Conservation (phyloP, 306 rosid genomes). For the Ceratonia siliqua region DNA sequence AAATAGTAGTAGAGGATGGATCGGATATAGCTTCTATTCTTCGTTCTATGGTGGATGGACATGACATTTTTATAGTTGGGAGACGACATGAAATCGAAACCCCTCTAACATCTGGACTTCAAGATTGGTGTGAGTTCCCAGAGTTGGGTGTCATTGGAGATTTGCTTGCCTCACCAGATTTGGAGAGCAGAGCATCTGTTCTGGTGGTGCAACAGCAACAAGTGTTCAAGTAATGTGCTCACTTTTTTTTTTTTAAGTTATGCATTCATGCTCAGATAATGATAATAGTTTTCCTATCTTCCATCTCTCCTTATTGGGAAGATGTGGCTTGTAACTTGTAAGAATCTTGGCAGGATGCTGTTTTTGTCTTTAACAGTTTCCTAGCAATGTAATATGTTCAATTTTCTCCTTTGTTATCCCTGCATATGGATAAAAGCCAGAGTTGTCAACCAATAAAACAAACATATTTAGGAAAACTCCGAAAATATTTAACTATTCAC, state of each 20-base stretch:
- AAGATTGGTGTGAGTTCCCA: slow-evolving; percentile 64
- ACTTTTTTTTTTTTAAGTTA: neutral
- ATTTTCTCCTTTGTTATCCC: too few species aligned
- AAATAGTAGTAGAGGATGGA: slow-evolving; percentile 29
- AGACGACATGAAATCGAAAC: slow-evolving; percentile 37
- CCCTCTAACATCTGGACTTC: slow-evolving; percentile 51
- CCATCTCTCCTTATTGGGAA: too few species aligned
- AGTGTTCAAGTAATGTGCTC: neutral
- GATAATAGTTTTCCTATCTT: neutral
- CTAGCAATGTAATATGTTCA: neutral
- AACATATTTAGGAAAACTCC: too few species aligned
- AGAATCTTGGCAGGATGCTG: neutral
- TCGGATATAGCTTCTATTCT: slow-evolving; percentile 34
- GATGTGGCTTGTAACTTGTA: neutral
- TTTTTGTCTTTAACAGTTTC: too few species aligned
- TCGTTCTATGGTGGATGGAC: slow-evolving; percentile 33
- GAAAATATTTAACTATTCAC: too few species aligned
- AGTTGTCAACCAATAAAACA: too few species aligned
- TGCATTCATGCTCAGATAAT: neutral
- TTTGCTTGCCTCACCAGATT: slow-evolving; percentile 63
- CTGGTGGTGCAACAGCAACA: slow-evolving; percentile 61
- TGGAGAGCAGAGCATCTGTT: slow-evolving; percentile 45
- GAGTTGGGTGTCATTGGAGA: slow-evolving; percentile 71
- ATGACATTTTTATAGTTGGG: slow-evolving; percentile 63
- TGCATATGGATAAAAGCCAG: too few species aligned